Evolutionary conservation across 129 eudicot genomes (phyloP).

Genomic region (Centaurea solstitialis): DNA sequence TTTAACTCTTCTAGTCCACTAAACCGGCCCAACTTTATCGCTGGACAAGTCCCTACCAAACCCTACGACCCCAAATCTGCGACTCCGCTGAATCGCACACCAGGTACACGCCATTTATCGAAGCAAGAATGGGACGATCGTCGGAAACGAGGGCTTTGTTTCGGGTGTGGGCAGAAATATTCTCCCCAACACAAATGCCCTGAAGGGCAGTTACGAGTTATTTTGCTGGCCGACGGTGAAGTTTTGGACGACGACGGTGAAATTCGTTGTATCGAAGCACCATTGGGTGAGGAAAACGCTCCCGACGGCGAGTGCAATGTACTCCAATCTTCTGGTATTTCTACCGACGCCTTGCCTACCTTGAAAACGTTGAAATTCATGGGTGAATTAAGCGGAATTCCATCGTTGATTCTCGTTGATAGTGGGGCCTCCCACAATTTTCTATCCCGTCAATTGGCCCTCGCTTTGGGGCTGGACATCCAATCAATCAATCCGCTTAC

Average conservation of each 20-base stretch:
- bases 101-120: not conserved
- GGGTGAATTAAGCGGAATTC: not conserved
- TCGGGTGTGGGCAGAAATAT: not conserved
- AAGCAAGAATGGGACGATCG: not conserved
- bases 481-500: not conserved
- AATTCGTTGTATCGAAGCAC: not conserved
- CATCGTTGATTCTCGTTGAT: not conserved
- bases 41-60: too few relatives aligned
- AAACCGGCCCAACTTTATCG: too few relatives aligned
- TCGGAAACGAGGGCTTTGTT: not conserved
- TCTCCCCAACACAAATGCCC: not conserved
- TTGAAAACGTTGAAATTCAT: not conserved
- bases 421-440: not conserved
- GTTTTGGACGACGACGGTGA: not conserved
- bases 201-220: not conserved
- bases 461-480: not conserved
- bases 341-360: not conserved
- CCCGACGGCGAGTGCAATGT: not conserved
- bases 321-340: not conserved
- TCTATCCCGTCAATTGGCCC: not conserved
- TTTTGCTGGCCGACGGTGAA: not conserved
- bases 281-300: not conserved
- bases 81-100: not conserved
- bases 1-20: too few relatives aligned
- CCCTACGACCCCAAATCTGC: not conserved